A percentile compares a stretch with the other conserved stretches of the same genome.
Conservation (phyloP, 345 rosid species). For the Corymbia maculata region DNA sequence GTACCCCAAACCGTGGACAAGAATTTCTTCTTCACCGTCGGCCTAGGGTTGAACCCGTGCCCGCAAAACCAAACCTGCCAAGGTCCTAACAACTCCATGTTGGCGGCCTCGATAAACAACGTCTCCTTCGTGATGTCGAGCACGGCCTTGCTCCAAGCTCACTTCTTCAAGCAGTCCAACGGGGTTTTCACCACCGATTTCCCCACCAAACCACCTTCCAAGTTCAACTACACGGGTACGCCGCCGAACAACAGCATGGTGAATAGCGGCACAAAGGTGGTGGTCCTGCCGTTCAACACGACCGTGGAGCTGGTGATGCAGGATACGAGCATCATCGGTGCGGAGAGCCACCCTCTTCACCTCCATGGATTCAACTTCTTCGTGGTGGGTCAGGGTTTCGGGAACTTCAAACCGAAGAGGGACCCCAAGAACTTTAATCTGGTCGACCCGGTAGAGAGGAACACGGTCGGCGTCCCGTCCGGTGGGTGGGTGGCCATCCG, state of each 20-base stretch:
- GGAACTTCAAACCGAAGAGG: conserved; percentile 31
- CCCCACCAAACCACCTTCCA: conserved; percentile 31
- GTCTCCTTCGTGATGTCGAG: conserved; percentile 36
- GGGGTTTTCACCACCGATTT: conserved; percentile 40
- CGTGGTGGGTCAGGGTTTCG: conserved; percentile 33
- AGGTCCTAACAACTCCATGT: conserved; percentile 36
- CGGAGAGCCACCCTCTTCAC: conserved; percentile 51
- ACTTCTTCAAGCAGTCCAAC: conserved; percentile 28
- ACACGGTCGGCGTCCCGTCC: conserved; percentile 37
- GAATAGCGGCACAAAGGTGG: conserved; percentile 31
- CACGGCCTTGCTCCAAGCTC: conserved; percentile 34
- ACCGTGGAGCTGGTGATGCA: conserved; percentile 48
- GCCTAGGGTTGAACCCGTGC: conserved; percentile 34
- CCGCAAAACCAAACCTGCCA: conserved; percentile 26
- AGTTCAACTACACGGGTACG: conserved; percentile 45
- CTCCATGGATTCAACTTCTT: conserved; percentile 50
- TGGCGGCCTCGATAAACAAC: conserved; percentile 34
- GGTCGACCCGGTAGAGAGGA: conserved; percentile 41
- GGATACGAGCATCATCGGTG: conserved; percentile 35
- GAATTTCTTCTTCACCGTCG: conserved; percentile 41
- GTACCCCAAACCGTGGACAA: conserved; percentile 30
- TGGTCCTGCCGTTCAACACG: conserved; percentile 18
- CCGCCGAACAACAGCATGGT: conserved; percentile 27
- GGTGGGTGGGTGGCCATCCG: conserved; percentile 60
- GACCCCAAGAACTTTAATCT: conserved; percentile 41